Percentiles rank a stretch among this genome's conserved stretches.
Conservation (phyloP, 148 eudicot genomes). For the Spergularia bocconei region DNA sequence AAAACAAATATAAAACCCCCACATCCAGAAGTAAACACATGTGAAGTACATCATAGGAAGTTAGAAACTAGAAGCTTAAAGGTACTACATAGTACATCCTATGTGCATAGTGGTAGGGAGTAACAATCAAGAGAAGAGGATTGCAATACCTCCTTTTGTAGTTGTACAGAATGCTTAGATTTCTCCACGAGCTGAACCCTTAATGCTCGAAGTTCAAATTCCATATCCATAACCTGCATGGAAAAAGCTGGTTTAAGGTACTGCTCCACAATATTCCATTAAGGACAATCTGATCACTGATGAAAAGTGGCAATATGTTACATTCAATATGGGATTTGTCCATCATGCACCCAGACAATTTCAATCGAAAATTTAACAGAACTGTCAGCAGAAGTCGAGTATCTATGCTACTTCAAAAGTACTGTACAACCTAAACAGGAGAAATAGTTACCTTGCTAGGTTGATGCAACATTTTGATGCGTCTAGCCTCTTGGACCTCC, state of each 20-base stretch:
- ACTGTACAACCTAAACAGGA: neutral
- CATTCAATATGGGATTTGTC: neutral
- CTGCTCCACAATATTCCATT: conserved; percentile 1
- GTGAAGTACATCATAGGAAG: neutral
- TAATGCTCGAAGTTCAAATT: conserved; percentile 91
- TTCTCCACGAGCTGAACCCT: conserved; percentile 86
- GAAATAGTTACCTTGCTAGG: conserved; percentile 75
- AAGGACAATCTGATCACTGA: neutral
- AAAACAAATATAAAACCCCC: neutral
- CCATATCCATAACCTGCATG: conserved; percentile 99
- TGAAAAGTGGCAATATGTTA: neutral
- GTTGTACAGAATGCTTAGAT: conserved; percentile 72
- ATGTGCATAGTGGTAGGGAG: neutral
- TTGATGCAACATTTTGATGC: conserved; percentile 98
- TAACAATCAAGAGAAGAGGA: neutral
- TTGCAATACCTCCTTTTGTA: conserved; percentile 78
- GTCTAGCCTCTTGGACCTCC: conserved; percentile 98
- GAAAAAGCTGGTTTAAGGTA: neutral
- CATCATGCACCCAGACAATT: neutral
- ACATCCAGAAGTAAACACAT: neutral
- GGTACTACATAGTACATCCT: neutral
- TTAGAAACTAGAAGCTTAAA: neutral
- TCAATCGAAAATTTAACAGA: neutral
- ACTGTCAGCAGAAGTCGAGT: neutral
- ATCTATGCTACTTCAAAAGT: neutral